Evolutionary conservation across 2,329 filamentous ascomycete genomes (phyloP), one percentile per base, ranked within the genome.

Genomic region (Penicillium sp.): DNA sequence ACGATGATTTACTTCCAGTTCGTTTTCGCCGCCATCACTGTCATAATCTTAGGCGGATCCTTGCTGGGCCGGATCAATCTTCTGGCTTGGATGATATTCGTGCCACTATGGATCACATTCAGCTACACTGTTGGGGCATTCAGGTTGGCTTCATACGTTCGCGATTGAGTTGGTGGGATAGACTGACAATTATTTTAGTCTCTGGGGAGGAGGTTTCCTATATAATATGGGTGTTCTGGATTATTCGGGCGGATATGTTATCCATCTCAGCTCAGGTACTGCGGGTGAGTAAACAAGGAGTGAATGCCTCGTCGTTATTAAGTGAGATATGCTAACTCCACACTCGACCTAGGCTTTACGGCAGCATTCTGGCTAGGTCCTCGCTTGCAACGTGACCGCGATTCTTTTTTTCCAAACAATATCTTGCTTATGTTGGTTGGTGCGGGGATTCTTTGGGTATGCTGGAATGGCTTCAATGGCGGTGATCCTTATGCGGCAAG

Each of bases 381-480:
- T 21, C 39, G 39, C 5, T 41, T 41, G 19, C 39, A 22, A 22
- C 39, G 39, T 19, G 39, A 41, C 19, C n/a, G 19, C 8, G 39
- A 41, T 9, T 22, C 10, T 19, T 14, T 22, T 19, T 21, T 21
- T n/a, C 37, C 39, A 10, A 41, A 41, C 39, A 41, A 41, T n/a
- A 41, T 41, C 8, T 8, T 41, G 11, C 37, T 41, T n/a, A 41
- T 41, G 37, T 11, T 41, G 52, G 70, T 79, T 29, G 80, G 80
- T 24, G 79, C 79, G 2, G 80, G 79, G 19, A 78, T 82, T 35
- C 75, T 82, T 33, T 82, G 79, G 80, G 72, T 80, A 26, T 79
- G 80, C 57, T 82, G 80, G 80, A 82, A 82, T 64, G 80, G 80
- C 41, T 82, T 82, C 73, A 82, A 82, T 58, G 79, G 80, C 45